Evolutionary conservation across 2,329 filamentous ascomycete species (phyloP).

Genomic region (Ophiostoma tasmaniense): DNA sequence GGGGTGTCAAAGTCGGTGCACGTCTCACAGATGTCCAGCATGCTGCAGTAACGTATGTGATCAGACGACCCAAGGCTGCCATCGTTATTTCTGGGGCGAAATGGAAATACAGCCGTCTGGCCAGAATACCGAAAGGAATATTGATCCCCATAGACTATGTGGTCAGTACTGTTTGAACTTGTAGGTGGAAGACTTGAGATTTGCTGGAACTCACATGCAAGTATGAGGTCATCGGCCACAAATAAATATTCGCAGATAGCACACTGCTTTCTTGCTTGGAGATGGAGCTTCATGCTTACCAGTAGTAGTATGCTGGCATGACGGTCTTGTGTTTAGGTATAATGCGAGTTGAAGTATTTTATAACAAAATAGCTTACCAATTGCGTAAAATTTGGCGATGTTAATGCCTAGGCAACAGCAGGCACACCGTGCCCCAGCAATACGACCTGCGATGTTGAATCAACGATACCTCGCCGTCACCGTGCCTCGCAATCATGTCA

Average conservation of each 20-base stretch:
- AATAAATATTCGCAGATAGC: background rate
- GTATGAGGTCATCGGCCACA: background rate
- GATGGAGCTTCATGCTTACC: background rate
- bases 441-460: background rate
- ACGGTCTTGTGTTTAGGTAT: background rate
- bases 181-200: too few relatives aligned
- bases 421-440: background rate
- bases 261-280: background rate
- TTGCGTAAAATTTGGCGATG: background rate
- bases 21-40: background rate
- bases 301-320: background rate
- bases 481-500: background rate
- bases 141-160: background rate
- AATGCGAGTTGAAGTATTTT: background rate
- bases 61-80: background rate
- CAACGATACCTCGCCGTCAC: too few relatives aligned
- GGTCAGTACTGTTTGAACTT: background rate
- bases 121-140: background rate
- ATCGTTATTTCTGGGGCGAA: background rate
- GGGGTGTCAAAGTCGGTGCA: background rate
- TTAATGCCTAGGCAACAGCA: background rate
- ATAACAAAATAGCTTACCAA: background rate
- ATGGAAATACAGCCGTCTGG: background rate
- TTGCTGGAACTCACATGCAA: background rate
- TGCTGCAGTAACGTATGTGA: background rate